phyloP scores from a whole-genome alignment of 371 early-diverging fungal species.

The Mortierella sp. region DNA sequence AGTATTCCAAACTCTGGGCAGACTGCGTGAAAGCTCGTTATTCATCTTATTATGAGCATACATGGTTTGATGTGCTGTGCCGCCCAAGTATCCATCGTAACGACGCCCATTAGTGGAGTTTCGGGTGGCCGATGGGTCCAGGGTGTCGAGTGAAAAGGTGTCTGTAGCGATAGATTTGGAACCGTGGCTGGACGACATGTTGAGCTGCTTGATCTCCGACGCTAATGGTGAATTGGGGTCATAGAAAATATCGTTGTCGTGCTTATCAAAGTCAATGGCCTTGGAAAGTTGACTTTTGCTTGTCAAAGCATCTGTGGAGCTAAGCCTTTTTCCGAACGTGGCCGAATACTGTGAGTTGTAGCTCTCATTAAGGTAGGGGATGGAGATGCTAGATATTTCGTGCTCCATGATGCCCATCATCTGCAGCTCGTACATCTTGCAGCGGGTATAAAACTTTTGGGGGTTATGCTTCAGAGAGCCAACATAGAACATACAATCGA shows the following conservation, averaged over 20 bases:
- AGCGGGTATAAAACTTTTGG: constrained; percentile 74
- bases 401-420: constrained; percentile 86
- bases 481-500: constrained; percentile 91
- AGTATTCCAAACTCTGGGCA: constrained; percentile 46
- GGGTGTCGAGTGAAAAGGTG: constrained; percentile 27
- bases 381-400: constrained; percentile 68
- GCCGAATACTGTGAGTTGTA: constrained; percentile 35
- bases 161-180: constrained; percentile 31
- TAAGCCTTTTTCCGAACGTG: constrained; percentile 35
- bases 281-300: constrained; percentile 21
- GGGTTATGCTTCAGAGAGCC: constrained; percentile 66
- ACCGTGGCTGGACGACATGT: constrained; percentile 10
- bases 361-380: constrained; percentile 67
- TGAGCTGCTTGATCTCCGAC: constrained; percentile 39
- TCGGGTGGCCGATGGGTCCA: constrained; percentile 16
- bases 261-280: constrained; percentile 62
- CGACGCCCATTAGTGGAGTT: constrained; percentile 19
- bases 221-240: constrained; percentile 35
- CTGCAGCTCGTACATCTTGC: constrained; percentile 88
- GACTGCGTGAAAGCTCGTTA: constrained; percentile 43
- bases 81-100: constrained; percentile 32
- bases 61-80: constrained; percentile 27
- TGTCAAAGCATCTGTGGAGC: constrained; percentile 37
- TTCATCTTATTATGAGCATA: constrained; percentile 30
- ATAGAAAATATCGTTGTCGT: constrained; percentile 66